These are phyloP conservation scores for Batrachochytrium dendrobatidis DNA, from an alignment of 371 early-diverging fungal species.

Conservation along the genomic window DNA sequence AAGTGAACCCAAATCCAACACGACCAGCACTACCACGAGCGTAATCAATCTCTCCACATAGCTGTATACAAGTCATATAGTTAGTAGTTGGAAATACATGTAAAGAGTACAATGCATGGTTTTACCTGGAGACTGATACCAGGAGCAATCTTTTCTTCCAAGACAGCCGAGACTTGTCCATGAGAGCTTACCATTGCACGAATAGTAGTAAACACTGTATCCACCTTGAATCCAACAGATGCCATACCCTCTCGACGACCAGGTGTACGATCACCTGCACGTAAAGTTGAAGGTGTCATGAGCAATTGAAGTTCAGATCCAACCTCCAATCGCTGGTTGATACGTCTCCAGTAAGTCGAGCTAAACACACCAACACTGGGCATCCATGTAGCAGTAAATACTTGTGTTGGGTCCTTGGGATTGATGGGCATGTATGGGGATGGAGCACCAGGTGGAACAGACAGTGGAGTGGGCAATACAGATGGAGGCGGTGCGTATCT, in stretches of 20 bases:
- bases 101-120: too few species aligned
- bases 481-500: conserved; percentile 33
- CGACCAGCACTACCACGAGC: conserved; percentile 58
- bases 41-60: conserved; percentile 91
- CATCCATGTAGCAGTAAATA: conserved; percentile 70
- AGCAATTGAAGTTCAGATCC: conserved; percentile 86
- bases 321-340: conserved; percentile 90
- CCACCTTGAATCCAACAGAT: conserved; percentile 91
- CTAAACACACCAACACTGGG: conserved; percentile 78
- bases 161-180: conserved; percentile 76
- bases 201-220: conserved; percentile 84
- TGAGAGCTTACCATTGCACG: conserved; percentile 85
- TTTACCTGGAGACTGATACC: conserved; percentile 82
- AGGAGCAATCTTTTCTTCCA: conserved; percentile 93
- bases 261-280: conserved; percentile 28
- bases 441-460: conserved; percentile 32
- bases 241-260: conserved; percentile 85
- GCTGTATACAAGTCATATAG: conserved; percentile 12
- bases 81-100: not conserved
- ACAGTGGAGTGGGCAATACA: conserved; percentile 26
- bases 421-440: conserved; percentile 37
- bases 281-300: conserved; percentile 28
- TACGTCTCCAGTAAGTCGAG: conserved; percentile 81
- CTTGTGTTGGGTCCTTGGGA: conserved; percentile 40
- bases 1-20: conserved; percentile 30